Evolutionary conservation across 495 filamentous ascomycete genomes (phyloP), one percentile per base, ranked within the genome.

Genomic region (Filosporella fistucella): DNA sequence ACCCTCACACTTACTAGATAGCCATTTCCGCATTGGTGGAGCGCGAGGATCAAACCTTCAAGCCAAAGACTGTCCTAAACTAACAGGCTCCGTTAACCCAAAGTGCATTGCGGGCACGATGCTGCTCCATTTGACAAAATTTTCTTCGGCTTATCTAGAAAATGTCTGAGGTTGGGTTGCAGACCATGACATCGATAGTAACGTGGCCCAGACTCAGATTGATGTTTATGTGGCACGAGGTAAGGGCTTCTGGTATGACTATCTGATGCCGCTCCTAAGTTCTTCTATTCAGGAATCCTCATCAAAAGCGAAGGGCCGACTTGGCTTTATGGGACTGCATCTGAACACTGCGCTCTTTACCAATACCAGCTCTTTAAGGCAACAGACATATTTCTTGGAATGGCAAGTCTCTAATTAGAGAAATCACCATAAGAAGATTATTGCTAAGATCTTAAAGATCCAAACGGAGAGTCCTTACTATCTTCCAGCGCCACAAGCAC

Each of bases 361-460:
- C 36, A 54, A 22, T 54, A 54, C 33, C 38, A 54, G 22, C 3
- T 44, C 5, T 16, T 20, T 8, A 26, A 26, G 11, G 44, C 51
- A 4, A 14, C 75, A 55, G 79, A 86, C 53, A 71, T 91, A 45
- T 84, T 82, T 60, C 78, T 79, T 58, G 82, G 83, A 16, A 76
- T 84, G 61, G 82, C n/a, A n/a, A n/a, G n/a, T n/a, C n/a, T n/a
- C n/a, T n/a, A n/a, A n/a, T n/a, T n/a, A n/a, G n/a, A n/a, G n/a
- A n/a, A n/a, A 91, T 57, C 88, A 94, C 56, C 88, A 88, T 7
- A 89, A 94, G 65, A 88, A 88, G 1, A 84, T 84, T 34, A 46
- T 48, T 23, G 88, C 79, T 58, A 78, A 84, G 61, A 82, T 84
- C 4, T n/a, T n/a, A n/a, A n/a, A n/a, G n/a, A n/a, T 35, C n/a